phyloP scores from a whole-genome alignment of 306 rosid species.

The Pyrus betulifolia region DNA sequence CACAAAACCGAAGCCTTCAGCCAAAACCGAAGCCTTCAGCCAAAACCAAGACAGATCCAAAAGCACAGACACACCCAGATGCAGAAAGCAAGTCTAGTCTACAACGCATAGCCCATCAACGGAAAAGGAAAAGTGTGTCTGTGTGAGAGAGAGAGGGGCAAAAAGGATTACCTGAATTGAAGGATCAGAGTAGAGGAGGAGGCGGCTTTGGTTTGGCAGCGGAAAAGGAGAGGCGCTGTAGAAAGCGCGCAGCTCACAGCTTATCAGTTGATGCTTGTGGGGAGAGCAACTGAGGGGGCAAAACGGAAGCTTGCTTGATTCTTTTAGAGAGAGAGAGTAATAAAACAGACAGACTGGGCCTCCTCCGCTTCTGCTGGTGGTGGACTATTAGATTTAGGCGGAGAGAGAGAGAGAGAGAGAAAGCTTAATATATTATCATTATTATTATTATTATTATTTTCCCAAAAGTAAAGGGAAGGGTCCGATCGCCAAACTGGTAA shows the following conservation, averaged over 20 bases:
- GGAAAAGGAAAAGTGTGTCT: conserved; percentile 30
- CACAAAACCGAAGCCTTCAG: conserved; percentile 18
- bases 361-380: no score
- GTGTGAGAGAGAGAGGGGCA: neutral
- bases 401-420: no score
- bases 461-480: no score
- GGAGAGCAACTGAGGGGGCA: conserved; percentile 12
- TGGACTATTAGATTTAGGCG: no score
- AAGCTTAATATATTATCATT: no score
- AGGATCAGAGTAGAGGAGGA: conserved; percentile 28
- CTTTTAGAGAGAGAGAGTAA: conserved; percentile 3
- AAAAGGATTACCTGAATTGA: conserved; percentile 47
- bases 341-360: conserved; percentile 3
- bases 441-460: no score
- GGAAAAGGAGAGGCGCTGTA: conserved; percentile 27
- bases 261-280: neutral
- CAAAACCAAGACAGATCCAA: conserved; percentile 55
- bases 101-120: conserved; percentile 18
- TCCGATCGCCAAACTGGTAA: no score
- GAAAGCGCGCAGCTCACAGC: conserved; percentile 24
- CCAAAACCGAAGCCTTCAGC: conserved; percentile 25
- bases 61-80: conserved; percentile 39
- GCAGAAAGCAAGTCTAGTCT: conserved; percentile 25
- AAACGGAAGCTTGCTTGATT: no score
- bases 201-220: conserved; percentile 38